phyloP scores from a whole-genome alignment of 768 basidiomycete species.

The Rhizopogon roseolus region DNA sequence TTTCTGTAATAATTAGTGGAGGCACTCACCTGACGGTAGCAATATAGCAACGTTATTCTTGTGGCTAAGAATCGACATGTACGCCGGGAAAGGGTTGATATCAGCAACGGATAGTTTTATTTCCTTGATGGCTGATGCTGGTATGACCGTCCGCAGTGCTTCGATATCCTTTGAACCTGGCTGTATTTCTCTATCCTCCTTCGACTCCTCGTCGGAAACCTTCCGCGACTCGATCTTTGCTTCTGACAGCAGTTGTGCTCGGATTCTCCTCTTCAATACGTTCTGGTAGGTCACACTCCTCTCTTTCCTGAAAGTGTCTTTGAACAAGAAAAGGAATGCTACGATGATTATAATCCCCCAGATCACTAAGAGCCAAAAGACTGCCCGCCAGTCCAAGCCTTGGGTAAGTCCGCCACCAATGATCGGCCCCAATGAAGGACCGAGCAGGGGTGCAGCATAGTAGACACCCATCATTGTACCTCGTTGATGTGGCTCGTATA shows the following conservation, averaged over 20 bases:
- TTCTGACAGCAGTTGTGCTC: conserved; percentile 11
- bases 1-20: no score
- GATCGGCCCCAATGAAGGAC: conserved; percentile 64
- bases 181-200: neutral
- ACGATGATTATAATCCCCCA: conserved; percentile 51
- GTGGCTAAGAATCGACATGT: conserved; percentile 51
- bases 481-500: conserved; percentile 70
- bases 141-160: conserved; percentile 10
- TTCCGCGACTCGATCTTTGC: conserved; percentile 15
- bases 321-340: conserved; percentile 66
- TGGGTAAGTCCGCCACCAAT: conserved; percentile 68
- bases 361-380: conserved; percentile 81
- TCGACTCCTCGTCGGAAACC: conserved; percentile 4
- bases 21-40: conserved; percentile 23
- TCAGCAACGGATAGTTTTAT: conserved; percentile 61
- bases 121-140: conserved; percentile 18
- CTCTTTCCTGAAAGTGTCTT: conserved; percentile 81
- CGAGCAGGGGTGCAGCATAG: conserved; percentile 76
- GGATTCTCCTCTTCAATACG: conserved; percentile 43
- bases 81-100: conserved; percentile 67
- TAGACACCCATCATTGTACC: conserved; percentile 81
- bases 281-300: conserved; percentile 78
- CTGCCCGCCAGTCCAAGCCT: conserved; percentile 71
- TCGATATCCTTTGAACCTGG: conserved; percentile 19
- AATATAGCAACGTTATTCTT: conserved; percentile 68